Evolutionary conservation across 805 yeast genomes (phyloP), one percentile per base, ranked within the genome.

Genomic region (Dipodascus geniculatus): DNA sequence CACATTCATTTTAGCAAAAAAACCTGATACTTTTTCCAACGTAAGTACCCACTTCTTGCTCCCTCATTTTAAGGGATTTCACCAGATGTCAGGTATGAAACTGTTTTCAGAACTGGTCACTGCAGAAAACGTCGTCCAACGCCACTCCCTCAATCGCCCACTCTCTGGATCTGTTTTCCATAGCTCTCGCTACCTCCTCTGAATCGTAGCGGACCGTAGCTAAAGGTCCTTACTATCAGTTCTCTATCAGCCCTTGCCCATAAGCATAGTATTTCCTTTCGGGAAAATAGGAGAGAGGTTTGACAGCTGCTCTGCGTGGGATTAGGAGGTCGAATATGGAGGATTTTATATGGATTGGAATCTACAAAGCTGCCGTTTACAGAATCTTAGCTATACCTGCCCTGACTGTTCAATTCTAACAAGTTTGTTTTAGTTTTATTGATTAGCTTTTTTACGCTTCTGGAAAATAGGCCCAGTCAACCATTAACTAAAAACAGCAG

Each of bases 231-330:
- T n/a, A n/a, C n/a, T n/a, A n/a, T n/a, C n/a, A n/a, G n/a, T n/a
- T n/a, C n/a, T n/a, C n/a, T n/a, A n/a, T n/a, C n/a, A 38, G 14
- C 44, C 44, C 44, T 38, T 38, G 44, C 44, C 44, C 44, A 11
- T 6, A n/a, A 38, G 20, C 20, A 38, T n/a, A n/a, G 20, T 14
- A 38, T 38, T 38, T 38, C 4, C 20, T 17, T 38, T n/a, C 17
- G 44, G 44, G 20, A 17, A 17, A 38, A 38, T 38, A 38, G 20
- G 20, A 17, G 20, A 38, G 44, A 38, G 20, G 44, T 17, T 38
- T 38, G 44, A 17, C 14, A 6, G 44, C 8, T n/a, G 44, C 14
- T 38, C 20, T 38, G 44, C 20, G 44, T 38, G 44, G 44, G 14
- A n/a, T n/a, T 11, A n/a, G 44, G 14, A 17, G 20, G 44, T 38